Base-by-base conservation (phyloP, 2,329 filamentous ascomycete species). In the Geosmithia flava region DNA sequence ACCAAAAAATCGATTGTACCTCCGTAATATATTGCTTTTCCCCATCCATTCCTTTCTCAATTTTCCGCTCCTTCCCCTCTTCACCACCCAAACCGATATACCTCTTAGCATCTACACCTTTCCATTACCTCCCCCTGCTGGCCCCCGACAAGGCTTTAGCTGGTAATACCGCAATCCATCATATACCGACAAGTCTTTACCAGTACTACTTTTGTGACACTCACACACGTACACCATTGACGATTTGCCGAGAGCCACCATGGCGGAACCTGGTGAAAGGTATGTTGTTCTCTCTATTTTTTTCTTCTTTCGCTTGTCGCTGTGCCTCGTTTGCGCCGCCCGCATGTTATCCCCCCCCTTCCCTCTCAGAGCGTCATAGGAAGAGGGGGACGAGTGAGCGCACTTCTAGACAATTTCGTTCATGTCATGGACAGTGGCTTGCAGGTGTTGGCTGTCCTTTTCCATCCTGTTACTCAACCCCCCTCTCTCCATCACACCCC, bases 201-300 rank as follows among this genome's bases (percentile, higher is more conserved):
- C 23, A 27, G 23, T 27, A 8, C 8, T 8, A 27, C 23, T 4
- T 5, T 27, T 8, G 23, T 8, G 4, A 27, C 23, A 27, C 23
- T 5, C 8, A 27, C 13, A n/a, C 46, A 20, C 45, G 30, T 11
- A 16, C 33, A 11, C 6, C 11, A 30, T 10, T 44, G 42, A 27
- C 19, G 42, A 20, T 19, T 27, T 27, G 23, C 23, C 4, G 23
- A 27, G 23, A 27, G 15, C 42, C 17, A 46, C 11, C 17, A 66
- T 66, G 63, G 65, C 63, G 47, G 63, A 66, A 30, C 52, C 57
- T 47, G 61, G 61, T 50, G 62, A 65, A 37, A 62, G 59, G 63
- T 66, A 59, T 54, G 60, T 55, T 16, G 17, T 10, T 11, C 19
- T 33, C 13, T n/a, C n/a, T n/a, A n/a, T n/a, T n/a, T n/a, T n/a